phyloP scores from a whole-genome alignment of 2,329 filamentous ascomycete species.

The Phoma sp. region DNA sequence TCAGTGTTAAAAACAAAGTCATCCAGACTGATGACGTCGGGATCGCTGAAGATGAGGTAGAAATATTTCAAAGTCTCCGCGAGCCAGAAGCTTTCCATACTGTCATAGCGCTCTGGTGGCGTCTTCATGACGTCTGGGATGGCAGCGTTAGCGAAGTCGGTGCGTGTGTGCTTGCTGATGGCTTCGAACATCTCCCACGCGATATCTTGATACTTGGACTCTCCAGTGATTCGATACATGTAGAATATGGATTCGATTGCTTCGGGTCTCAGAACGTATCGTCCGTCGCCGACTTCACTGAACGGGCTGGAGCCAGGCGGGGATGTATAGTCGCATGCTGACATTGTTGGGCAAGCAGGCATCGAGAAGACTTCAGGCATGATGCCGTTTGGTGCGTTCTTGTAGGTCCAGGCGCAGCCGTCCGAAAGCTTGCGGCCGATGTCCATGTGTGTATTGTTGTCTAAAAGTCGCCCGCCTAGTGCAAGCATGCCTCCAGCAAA shows the following conservation, averaged over 20 bases:
- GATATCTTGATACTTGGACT: conserved; percentile 51
- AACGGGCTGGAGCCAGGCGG: conserved; percentile 47
- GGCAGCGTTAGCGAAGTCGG: conserved; percentile 53
- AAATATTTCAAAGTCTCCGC: conserved; percentile 59
- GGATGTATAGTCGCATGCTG: conserved; percentile 49
- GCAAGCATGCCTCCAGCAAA: conserved; percentile 72
- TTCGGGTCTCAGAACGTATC: conserved; percentile 59
- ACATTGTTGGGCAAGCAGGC: conserved; percentile 51
- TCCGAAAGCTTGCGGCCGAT: conserved; percentile 62
- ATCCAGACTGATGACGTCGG: conserved; percentile 51
- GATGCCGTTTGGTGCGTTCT: conserved; percentile 59
- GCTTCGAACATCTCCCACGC: conserved; percentile 58
- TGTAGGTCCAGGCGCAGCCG: conserved; percentile 67
- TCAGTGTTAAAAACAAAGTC: conserved; percentile 56
- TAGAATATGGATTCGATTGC: conserved; percentile 66
- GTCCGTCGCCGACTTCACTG: conserved; percentile 48
- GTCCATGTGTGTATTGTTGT: conserved; percentile 57
- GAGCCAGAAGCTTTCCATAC: conserved; percentile 59
- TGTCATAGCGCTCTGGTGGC: conserved; percentile 40
- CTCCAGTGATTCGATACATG: conserved; percentile 64
- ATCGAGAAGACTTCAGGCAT: conserved; percentile 65
- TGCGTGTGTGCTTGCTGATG: conserved; percentile 50
- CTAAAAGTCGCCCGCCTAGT: conserved; percentile 66
- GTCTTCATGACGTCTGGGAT: conserved; percentile 52
- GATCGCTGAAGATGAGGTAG: conserved; percentile 54